Conservation (phyloP, 2,329 filamentous ascomycete genomes). For the Hymenoscyphus linearis region DNA sequence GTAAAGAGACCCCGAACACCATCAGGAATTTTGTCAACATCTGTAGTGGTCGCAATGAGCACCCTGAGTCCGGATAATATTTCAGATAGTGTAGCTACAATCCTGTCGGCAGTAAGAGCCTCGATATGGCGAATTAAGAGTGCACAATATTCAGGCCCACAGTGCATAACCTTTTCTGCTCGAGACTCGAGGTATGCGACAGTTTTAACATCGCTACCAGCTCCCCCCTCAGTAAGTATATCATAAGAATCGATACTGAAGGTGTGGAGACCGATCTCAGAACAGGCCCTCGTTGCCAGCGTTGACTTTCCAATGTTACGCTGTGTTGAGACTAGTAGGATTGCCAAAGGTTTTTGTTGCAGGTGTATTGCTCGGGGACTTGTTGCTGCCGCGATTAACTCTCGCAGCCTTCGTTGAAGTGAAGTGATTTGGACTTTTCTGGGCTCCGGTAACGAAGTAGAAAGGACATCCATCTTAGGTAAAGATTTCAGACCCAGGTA, state of each 20-base stretch:
- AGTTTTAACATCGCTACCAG: slow-evolving; percentile 87
- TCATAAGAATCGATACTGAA: slow-evolving; percentile 91
- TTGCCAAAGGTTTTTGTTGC: slow-evolving; percentile 79
- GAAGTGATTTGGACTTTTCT: slow-evolving; percentile 49
- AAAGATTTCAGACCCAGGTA: slow-evolving; percentile 74
- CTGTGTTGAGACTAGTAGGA: slow-evolving; percentile 86
- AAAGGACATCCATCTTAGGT: slow-evolving; percentile 44
- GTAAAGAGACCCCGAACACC: slow-evolving; percentile 87
- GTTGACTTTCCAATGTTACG: slow-evolving; percentile 90
- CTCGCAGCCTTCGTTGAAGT: slow-evolving; percentile 67
- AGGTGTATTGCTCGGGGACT: slow-evolving; percentile 82
- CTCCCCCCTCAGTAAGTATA: slow-evolving; percentile 84
- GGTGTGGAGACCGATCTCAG: slow-evolving; percentile 84
- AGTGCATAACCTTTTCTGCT: slow-evolving; percentile 82
- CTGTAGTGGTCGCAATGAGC: slow-evolving; percentile 87
- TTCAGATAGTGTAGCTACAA: slow-evolving; percentile 78
- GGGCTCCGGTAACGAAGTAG: slow-evolving; percentile 39
- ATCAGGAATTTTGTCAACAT: slow-evolving; percentile 90
- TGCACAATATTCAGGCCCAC: slow-evolving; percentile 76
- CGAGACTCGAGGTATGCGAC: slow-evolving; percentile 85
- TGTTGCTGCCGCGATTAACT: slow-evolving; percentile 82
- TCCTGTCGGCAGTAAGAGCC: slow-evolving; percentile 83
- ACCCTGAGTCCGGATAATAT: slow-evolving; percentile 76
- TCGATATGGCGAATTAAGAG: slow-evolving; percentile 88
- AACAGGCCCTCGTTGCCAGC: slow-evolving; percentile 68